Percentiles rank a stretch among this genome's conserved stretches.
Evolutionary conservation across 108 stramenopile species (phyloP).

Genomic region (Cyclotella atomus): DNA sequence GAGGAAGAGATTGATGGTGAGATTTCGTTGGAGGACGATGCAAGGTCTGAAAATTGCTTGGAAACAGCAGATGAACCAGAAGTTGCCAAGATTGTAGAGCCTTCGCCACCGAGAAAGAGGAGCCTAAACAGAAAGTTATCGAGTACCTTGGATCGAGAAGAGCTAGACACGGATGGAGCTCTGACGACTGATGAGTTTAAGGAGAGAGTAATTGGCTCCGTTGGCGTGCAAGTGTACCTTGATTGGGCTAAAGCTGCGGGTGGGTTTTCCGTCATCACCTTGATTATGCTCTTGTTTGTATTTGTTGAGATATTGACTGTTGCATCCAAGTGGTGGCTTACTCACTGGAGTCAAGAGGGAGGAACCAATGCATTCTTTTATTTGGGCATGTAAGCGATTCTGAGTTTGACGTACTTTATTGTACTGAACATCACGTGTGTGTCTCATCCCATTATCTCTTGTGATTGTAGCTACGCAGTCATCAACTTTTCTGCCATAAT

Average conservation of each 20-base stretch:
- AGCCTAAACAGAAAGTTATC: conserved; percentile 3
- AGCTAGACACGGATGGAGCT: conserved; percentile 15
- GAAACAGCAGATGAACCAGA: conserved; percentile 43
- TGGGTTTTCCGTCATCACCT: conserved; percentile 55
- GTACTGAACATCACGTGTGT: not conserved
- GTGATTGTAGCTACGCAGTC: conserved; percentile 50
- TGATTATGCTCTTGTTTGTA: conserved; percentile 60
- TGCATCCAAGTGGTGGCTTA: conserved; percentile 78
- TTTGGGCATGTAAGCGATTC: conserved; percentile 19
- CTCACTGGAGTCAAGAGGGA: conserved; percentile 57
- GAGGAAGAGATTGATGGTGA: not conserved
- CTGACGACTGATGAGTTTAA: conserved; percentile 56
- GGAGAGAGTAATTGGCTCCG: conserved; percentile 57
- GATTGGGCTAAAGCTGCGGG: conserved; percentile 85
- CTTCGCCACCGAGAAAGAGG: not conserved
- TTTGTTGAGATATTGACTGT: conserved; percentile 57
- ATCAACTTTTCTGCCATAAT: conserved; percentile 67
- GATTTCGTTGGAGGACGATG: conserved; percentile 17
- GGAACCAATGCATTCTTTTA: conserved; percentile 25
- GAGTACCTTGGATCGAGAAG: not conserved
- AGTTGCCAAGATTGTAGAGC: conserved; percentile 20
- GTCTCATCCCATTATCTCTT: conserved; percentile 21
- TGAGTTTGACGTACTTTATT: not conserved
- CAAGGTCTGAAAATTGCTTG: conserved; percentile 9
- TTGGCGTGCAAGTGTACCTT: conserved; percentile 66